Base-by-base conservation (phyloP, 116 monocot genomes). In the Posidonia oceanica region DNA sequence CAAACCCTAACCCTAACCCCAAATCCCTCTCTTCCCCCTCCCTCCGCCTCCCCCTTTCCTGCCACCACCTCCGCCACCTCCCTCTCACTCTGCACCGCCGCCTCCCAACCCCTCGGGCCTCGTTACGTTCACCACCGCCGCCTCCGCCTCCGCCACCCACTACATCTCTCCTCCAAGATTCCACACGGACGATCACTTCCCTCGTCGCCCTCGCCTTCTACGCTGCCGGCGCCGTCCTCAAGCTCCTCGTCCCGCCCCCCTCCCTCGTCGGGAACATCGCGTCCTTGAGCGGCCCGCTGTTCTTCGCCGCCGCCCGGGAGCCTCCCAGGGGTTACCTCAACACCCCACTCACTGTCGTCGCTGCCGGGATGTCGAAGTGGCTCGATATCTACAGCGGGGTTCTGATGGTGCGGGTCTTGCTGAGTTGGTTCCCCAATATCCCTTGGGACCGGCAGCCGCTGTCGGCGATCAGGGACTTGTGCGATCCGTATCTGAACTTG, bases 391-490 rank as follows among this genome's bases (percentile, higher is more conserved):
- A 77, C 67, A 72, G 77, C 48, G 77, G 77, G 58, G 77, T 77
- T 10, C 66, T 77, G 36, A 77, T 77, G 77, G 59, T 77, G 44
- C 21, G 77, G 66, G 42, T 42, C 42, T 8, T 42, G 42, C 42
- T 77, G 66, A 77, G 77, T 67, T 77, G 77, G 77, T 77, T 77
- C 77, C 77, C 77, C 23, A 77, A 77, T 36, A 77, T 78, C 54
- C 78, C 78, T 14, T 78, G 78, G 78, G 67, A 78, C 20, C 58
- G 68, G 21, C 78, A 78, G 68, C 78, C 78, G 5, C 68, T 78
- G 17, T 78, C 78, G n/a, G 78, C 78, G 11, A 78, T 78, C 14
- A 72, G 78, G 66, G 78, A 78, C 11, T 61, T 78, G 23, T 78
- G 78, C 41, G 78, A 78, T 52, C 78, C 78, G 14, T 78, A 78